Evolutionary conservation across 495 filamentous ascomycete species (phyloP).

Genomic region (Jackrogersella minutella): DNA sequence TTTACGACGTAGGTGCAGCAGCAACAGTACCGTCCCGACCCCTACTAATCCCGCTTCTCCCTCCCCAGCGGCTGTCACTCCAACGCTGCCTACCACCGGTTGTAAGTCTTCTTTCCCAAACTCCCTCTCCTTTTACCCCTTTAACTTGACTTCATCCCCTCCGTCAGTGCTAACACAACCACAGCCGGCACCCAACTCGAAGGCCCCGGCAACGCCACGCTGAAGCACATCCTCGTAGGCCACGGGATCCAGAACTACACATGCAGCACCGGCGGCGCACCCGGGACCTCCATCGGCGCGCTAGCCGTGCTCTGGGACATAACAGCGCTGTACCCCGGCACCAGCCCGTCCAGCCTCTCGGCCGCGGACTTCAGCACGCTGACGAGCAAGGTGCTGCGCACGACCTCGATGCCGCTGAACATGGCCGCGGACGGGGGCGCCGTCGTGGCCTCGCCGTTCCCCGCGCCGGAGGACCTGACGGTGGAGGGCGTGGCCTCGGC

Average conservation of each 20-base stretch:
- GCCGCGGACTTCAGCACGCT: constrained; percentile 42
- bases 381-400: constrained; percentile 45
- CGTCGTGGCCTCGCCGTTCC: constrained; percentile 52
- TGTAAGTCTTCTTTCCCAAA: constrained; percentile 33
- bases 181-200: constrained; percentile 52
- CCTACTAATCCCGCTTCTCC: constrained; percentile 16
- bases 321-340: constrained; percentile 56
- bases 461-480: constrained; percentile 45
- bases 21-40: constrained; percentile 19
- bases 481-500: constrained; percentile 41
- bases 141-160: no score
- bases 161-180: constrained; percentile 25
- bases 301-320: constrained; percentile 73
- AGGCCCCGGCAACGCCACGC: constrained; percentile 51
- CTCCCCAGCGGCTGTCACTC: constrained; percentile 14
- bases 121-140: not conserved
- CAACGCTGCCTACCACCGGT: constrained; percentile 39
- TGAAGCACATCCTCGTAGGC: constrained; percentile 72
- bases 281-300: constrained; percentile 60
- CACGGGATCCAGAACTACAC: constrained; percentile 84
- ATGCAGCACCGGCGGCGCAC: constrained; percentile 54
- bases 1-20: constrained; percentile 39
- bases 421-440: constrained; percentile 39
- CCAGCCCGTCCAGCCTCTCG: constrained; percentile 41
- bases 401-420: constrained; percentile 50